Base-by-base conservation (phyloP, 352 stramenopile genomes). In the Phytophthora pinifolia region DNA sequence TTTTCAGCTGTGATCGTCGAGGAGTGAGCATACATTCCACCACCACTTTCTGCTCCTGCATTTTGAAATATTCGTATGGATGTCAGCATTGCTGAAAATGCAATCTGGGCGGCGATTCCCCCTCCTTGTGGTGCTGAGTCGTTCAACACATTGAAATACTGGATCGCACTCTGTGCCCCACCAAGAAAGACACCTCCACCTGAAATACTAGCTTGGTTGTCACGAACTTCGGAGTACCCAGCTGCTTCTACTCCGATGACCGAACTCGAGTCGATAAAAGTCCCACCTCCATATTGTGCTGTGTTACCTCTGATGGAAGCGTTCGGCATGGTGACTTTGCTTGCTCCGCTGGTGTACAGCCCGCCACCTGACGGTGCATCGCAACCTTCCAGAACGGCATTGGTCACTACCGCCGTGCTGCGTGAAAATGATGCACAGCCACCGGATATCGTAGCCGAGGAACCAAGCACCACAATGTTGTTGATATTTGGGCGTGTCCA, bases 141-240 rank as follows among this genome's bases (percentile, higher is more conserved):
- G 14, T 60, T 59, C 4, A 54, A 13, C 10, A 81, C 60, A 0
- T 45, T 39, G 2, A 74, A 39, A 10, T 50, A 67, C 7, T 58
- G 48, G 3, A 81, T 31, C 13, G 49, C 61, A 33, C 41, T 75
- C 35, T 37, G 44, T 6, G 15, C 34, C 27, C 70, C 70, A 50
- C n/a, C 35, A 9, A 82, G 34, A 20, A 54, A 74, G 3, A 74
- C 37, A 1, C 69, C 72, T 17, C 72, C 72, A 6, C 59, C 72
- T 13, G 34, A 49, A 17, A 17, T 3, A 3, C 13, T n/a, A 5
- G 72, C 72, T 18, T 13, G 27, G 9, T 63, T 65, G 2, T 45
- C 33, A 53, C 42, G 34, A 35, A 64, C 20, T n/a, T 67, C 12
- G 1, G 61, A 59, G 20, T 48, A 20, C 2, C 49, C 17, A 9